Evolutionary conservation across 2,329 filamentous ascomycete genomes (phyloP).

Genomic region (Harringtonia aguacate): DNA sequence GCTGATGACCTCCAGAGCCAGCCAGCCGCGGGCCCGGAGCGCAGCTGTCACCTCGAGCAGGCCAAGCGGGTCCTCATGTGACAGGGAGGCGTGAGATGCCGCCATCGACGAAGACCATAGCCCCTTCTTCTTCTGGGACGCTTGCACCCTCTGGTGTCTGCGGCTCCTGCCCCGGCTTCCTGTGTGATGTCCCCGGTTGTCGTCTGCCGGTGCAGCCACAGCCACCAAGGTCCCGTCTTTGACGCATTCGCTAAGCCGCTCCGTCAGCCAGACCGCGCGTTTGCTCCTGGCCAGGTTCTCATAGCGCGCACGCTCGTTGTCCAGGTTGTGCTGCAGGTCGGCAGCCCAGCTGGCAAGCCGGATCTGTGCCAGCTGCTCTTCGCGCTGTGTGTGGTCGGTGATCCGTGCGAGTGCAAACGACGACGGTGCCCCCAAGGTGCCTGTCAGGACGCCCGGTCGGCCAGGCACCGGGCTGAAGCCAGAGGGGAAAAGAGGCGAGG

Average conservation of each 20-base stretch:
- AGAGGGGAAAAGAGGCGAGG: too few relatives aligned
- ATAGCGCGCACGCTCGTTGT: conserved; percentile 61
- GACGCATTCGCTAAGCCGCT: conserved; percentile 55
- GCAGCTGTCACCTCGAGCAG: conserved; percentile 59
- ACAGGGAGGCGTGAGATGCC: not conserved
- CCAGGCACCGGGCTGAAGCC: not conserved
- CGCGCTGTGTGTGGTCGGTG: conserved; percentile 27
- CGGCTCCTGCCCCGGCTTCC: conserved; percentile 19
- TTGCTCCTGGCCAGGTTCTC: conserved; percentile 52
- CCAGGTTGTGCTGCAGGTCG: conserved; percentile 66
- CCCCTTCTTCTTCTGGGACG: conserved; percentile 7
- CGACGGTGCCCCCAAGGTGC: conserved; percentile 19
- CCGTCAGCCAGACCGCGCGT: conserved; percentile 57
- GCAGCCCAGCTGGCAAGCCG: conserved; percentile 72
- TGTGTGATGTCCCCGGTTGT: too few relatives aligned
- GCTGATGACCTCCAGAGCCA: conserved; percentile 63
- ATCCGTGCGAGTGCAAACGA: conserved; percentile 52
- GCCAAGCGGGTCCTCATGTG: conserved; percentile 66
- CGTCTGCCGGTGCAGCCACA: conserved; percentile 16
- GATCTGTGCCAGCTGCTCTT: conserved; percentile 33
- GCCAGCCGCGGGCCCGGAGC: conserved; percentile 52
- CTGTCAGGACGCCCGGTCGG: conserved; percentile 8
- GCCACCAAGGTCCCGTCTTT: conserved; percentile 52
- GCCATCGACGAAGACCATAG: conserved; percentile 9
- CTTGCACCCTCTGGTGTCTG: not conserved